Evolutionary conservation across 2,329 filamentous ascomycete genomes (phyloP).

Genomic region (Myriosclerotinia curreyana): DNA sequence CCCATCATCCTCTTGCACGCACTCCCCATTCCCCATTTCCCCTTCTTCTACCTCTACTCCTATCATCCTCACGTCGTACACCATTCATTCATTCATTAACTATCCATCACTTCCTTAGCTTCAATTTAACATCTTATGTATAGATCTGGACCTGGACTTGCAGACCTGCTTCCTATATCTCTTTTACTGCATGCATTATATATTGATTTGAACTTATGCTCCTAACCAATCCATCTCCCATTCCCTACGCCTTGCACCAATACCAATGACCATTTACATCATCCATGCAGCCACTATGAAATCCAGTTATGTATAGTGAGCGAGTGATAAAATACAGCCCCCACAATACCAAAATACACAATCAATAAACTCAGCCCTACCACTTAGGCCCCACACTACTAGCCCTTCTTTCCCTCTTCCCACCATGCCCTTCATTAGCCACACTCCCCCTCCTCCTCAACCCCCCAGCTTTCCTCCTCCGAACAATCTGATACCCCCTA

Average conservation of each 20-base stretch:
- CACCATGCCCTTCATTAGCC: conserved; percentile 33
- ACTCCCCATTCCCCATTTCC: no score
- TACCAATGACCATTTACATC: not conserved
- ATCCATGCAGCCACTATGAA: not conserved
- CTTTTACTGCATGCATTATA: not conserved
- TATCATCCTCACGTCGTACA: no score
- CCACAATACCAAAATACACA: not conserved
- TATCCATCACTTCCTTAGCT: no score
- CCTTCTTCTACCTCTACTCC: no score
- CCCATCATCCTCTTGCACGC: no score
- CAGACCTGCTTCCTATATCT: no score
- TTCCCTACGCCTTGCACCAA: not conserved
- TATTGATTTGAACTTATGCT: not conserved
- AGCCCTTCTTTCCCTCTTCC: conserved; percentile 34
- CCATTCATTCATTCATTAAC: no score
- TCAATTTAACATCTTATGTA: no score
- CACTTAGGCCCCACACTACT: conserved; percentile 34
- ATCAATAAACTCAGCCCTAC: conserved; percentile 4
- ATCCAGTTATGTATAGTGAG: not conserved
- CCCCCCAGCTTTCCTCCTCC: conserved; percentile 48
- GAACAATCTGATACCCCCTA: conserved; percentile 75
- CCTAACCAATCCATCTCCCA: not conserved
- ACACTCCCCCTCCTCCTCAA: conserved; percentile 38
- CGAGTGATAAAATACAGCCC: not conserved
- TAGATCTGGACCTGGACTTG: no score